Base-by-base conservation (phyloP, 2,329 filamentous ascomycete species). In the Rutstroemia sp. region DNA sequence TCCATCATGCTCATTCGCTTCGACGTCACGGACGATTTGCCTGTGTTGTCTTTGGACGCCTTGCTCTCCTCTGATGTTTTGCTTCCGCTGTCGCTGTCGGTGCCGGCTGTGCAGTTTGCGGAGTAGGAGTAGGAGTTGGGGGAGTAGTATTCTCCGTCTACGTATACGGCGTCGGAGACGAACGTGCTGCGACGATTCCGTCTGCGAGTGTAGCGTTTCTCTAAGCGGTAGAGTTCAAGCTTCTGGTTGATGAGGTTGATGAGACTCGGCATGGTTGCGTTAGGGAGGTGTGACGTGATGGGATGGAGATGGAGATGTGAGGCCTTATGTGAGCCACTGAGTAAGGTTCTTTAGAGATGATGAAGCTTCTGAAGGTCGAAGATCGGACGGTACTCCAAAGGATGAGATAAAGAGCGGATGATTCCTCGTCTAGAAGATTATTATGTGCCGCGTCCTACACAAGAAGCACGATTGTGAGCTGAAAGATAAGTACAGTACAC, bases 131-230 rank as follows among this genome's bases (percentile, higher is more conserved):
- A 23, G 16, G 40, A 44, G 38, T 42, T 55, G 40, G 54, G 8
- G 4, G 48, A 52, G 30, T 51, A 45, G 76, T 96, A 96, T 76
- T 96, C 92, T 73, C 92, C 94, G 70, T 97, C 89, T 62, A 96
- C 88, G 73, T 97, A 97, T 71, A 89, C 81, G 30, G 91, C 92
- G 67, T 89, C 91, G 69, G 88, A 91, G 69, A 88, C 84, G 72
- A 95, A 96, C 59, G 89, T 94, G 54, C 86, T 92, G 71, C 92
- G 89, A 65, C 92, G 89, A 66, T 84, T 75, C 67, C 92, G 90
- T 70, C 90, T 87, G 68, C 88, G 88, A 51, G 92, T 95, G 78
- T 97, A 97, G 67, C 90, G 87, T 76, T 96, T 87, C 76, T 97
- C 92, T 64, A 97, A 86, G 50, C 91, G 89, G 79, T 95, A 94